phyloP scores from a whole-genome alignment of 192 early-diverging fungal genomes.

The Coemansia reversa region DNA sequence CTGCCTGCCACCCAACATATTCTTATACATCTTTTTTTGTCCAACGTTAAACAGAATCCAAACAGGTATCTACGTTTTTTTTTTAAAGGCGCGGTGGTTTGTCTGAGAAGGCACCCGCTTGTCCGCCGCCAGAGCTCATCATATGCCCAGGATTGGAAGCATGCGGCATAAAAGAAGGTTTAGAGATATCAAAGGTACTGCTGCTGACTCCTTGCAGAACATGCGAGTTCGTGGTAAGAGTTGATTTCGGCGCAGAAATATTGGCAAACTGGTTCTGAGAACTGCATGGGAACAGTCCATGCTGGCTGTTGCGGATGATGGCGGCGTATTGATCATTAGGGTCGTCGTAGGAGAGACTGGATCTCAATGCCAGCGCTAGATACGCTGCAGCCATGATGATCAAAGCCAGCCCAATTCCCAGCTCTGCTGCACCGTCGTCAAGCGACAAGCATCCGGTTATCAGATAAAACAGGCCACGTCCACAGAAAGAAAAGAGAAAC shows the following conservation, averaged over 20 bases:
- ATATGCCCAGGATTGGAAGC: background rate
- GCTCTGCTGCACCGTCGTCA: conserved; percentile 14
- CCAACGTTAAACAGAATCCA: background rate
- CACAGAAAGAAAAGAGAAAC: conserved; percentile 43
- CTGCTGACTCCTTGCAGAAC: conserved; percentile 21
- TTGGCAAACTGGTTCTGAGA: conserved; percentile 13
- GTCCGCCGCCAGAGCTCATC: background rate
- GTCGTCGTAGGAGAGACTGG: conserved; percentile 28
- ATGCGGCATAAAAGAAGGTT: conserved; percentile 2
- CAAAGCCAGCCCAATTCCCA: conserved; percentile 31
- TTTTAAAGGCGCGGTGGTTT: conserved; percentile 23
- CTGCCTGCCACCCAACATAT: background rate
- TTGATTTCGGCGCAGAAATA: conserved; percentile 13
- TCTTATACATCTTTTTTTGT: conserved; percentile 6
- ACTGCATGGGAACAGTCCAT: conserved; percentile 12
- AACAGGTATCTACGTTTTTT: background rate
- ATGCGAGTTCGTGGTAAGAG: conserved; percentile 16
- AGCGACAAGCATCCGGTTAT: conserved; percentile 31
- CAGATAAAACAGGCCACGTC: conserved; percentile 43
- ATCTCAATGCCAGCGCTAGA: conserved; percentile 16
- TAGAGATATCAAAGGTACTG: conserved; percentile 23
- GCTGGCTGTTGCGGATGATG: conserved; percentile 34
- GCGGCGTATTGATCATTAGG: conserved; percentile 39
- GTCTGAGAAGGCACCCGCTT: background rate
- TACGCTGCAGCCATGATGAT: conserved; percentile 11